Conservation (phyloP, 2,329 filamentous ascomycete genomes). For the Tolypocladium album region DNA sequence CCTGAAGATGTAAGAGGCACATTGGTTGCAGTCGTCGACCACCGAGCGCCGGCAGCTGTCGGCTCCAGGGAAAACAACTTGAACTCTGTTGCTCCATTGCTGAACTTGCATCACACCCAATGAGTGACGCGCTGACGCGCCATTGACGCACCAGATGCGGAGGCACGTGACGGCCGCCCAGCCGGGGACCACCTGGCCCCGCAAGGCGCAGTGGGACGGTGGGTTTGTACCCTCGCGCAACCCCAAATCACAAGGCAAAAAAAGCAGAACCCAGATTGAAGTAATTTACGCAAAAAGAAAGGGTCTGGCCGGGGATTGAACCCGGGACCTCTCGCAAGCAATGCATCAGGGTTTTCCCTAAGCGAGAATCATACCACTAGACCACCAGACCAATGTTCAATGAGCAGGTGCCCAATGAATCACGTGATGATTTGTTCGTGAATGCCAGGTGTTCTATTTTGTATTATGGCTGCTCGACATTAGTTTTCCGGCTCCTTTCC, state of each 20-base stretch:
- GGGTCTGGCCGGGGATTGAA: constrained; percentile 36
- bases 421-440: background rate
- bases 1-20: background rate
- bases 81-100: background rate
- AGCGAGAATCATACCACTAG: constrained; percentile 65
- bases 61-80: background rate
- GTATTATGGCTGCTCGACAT: no score
- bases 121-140: background rate
- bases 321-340: constrained; percentile 33
- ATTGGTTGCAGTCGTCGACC: background rate
- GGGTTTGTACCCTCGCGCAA: background rate
- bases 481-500: no score
- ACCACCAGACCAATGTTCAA: constrained; percentile 34
- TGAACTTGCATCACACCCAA: background rate
- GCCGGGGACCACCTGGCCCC: no score
- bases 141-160: background rate
- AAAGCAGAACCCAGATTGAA: background rate
- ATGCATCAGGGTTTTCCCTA: constrained; percentile 38
- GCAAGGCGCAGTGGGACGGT: background rate
- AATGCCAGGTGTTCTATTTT: background rate
- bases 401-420: background rate
- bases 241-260: background rate
- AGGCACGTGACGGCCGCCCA: background rate
- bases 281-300: constrained; percentile 11
- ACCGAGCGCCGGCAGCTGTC: background rate